A percentile compares a stretch with the other conserved stretches of the same genome.
phyloP scores from a whole-genome alignment of 2,329 filamentous ascomycete species.

The Botrytis porri region DNA sequence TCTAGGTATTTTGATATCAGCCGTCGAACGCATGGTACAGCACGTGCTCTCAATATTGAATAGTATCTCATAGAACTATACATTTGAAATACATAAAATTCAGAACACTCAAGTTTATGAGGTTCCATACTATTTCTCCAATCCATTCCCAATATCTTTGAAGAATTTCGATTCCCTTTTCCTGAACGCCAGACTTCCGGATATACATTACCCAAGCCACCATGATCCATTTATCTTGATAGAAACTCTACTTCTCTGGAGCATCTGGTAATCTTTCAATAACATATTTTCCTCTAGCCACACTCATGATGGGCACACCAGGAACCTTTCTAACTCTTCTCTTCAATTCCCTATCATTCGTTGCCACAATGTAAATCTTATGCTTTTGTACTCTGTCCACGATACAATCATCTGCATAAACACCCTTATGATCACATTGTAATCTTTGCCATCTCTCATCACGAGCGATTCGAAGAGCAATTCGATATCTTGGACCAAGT shows the following conservation, averaged over 20 bases:
- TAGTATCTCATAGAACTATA: background rate
- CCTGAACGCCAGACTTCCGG: slow-evolving; percentile 17
- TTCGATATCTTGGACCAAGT: slow-evolving; percentile 80
- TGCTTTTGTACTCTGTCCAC: slow-evolving; percentile 70
- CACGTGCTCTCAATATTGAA: background rate
- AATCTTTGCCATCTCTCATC: slow-evolving; percentile 86
- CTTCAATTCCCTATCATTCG: slow-evolving; percentile 76
- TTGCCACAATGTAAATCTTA: slow-evolving; percentile 76
- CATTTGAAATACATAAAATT: background rate
- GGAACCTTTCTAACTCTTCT: slow-evolving; percentile 70
- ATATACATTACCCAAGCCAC: slow-evolving; percentile 9
- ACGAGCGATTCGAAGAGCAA: slow-evolving; percentile 80
- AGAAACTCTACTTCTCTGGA: slow-evolving; percentile 52
- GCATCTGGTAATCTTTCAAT: slow-evolving; percentile 89
- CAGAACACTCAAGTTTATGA: background rate
- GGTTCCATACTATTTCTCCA: background rate
- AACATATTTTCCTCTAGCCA: slow-evolving; percentile 85
- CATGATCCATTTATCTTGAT: background rate
- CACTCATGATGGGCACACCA: slow-evolving; percentile 68
- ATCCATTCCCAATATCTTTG: slow-evolving; percentile 3
- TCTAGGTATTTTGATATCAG: background rate
- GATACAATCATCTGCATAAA: slow-evolving; percentile 83
- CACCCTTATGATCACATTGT: slow-evolving; percentile 86
- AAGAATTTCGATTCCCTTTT: slow-evolving; percentile 1
- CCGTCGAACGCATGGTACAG: background rate